Evolutionary conservation across 148 eudicot species (phyloP), one percentile per base, ranked within the genome.

Genomic region (Vaccinium myrtillus): DNA sequence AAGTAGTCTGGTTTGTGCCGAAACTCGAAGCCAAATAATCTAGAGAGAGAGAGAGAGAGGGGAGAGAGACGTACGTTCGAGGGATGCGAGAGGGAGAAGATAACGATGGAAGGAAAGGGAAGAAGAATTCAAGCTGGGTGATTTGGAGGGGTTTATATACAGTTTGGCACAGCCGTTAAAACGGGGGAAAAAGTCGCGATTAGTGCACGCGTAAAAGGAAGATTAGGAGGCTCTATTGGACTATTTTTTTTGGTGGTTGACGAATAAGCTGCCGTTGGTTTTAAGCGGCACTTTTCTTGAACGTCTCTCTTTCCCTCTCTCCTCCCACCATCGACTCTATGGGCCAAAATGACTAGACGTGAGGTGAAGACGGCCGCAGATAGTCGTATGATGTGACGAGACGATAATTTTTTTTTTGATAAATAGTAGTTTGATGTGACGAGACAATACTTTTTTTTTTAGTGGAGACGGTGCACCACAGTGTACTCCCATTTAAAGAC

Each of bases 221-320:
- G 8, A 2, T 14, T 32, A 36, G 77, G 1, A 15, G 14, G 53
- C 54, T 10, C 16, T 14, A 27, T 9, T n/a, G 21, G 46, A 53
- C 73, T 51, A 10, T 49, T 75, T 84, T 36, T 43, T 27, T 27
- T 27, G 30, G 21, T 1, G 12, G 75, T 75, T 12, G 82, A 63
- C 63, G 30, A 30, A 50, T 36, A 78, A 69, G 78, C 49, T 30
- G 39, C 53, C 67, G 67, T 78, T 69, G 51, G 78, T 79, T 79
- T 84, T 69, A 67, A 69, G 78, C 82, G 77, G 77, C 77, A 54
- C 39, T 84, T 53, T 70, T 39, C 82, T 65, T 78, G 13, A 78
- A 51, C 54, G 23, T 5, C 23, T 36, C 27, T 7, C 61, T 19
- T 36, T 77, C 54, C 46, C 51, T 2, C 48, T 16, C 39, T 6